Evolutionary conservation across 202 grass and related monocot species (phyloP).

Genomic region (Hordeum pubiflorum): DNA sequence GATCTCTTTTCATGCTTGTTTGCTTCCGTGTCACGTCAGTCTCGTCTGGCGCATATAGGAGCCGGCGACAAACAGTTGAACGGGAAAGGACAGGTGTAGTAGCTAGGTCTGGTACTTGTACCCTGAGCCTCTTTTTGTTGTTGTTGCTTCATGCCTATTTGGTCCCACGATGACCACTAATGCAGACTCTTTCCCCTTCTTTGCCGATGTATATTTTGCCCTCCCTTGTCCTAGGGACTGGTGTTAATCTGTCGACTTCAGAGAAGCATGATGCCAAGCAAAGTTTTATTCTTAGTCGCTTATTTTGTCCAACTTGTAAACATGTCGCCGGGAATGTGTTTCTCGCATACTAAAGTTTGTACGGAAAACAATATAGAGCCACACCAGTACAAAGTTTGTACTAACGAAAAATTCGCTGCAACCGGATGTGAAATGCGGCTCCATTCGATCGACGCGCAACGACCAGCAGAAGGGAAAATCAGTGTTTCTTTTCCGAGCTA

Average conservation of each 20-base stretch:
- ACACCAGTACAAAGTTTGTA: background rate
- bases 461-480: too few species aligned
- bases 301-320: background rate
- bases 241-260: constrained; percentile 37
- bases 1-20: constrained; percentile 30
- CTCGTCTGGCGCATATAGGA: background rate
- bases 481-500: too few species aligned
- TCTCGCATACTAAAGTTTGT: background rate
- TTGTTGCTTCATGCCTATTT: background rate
- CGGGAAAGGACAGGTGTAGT: constrained; percentile 30
- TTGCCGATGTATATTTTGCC: constrained; percentile 26
- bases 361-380: background rate
- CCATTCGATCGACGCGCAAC: too few species aligned
- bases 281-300: background rate
- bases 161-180: constrained; percentile 58
- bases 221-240: constrained; percentile 42
- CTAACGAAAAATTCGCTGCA: background rate
- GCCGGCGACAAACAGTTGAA: constrained; percentile 43
- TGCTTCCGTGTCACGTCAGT: constrained; percentile 32
- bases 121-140: constrained; percentile 15
- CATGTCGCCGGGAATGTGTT: background rate
- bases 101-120: constrained; percentile 28
- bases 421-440: background rate
- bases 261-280: background rate
- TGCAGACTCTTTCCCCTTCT: constrained; percentile 42